Conservation (phyloP, 352 stramenopile genomes). For the Thraustotheca clavata region DNA sequence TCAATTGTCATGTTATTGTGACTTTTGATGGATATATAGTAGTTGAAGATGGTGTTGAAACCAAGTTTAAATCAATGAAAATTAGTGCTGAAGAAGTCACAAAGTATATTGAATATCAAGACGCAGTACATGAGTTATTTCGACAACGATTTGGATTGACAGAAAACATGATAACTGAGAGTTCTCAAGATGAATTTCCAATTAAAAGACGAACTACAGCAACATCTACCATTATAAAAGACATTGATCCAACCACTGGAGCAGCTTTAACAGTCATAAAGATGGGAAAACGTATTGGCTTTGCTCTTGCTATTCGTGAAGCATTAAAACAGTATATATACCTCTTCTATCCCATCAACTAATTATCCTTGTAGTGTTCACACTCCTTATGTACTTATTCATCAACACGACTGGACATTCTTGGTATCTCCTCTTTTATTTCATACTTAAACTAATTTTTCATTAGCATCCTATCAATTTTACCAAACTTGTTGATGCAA, state of each 20-base stretch:
- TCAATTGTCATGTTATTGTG: constrained; percentile 3
- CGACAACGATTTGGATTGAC: not conserved
- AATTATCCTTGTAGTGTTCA: not conserved
- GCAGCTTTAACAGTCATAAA: not conserved
- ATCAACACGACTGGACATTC: constrained; percentile 20
- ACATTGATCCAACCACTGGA: not conserved
- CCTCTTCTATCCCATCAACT: not conserved
- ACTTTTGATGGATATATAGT: constrained; percentile 12
- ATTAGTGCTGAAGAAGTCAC: constrained; percentile 9
- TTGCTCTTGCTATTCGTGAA: constrained; percentile 18
- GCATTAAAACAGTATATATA: constrained; percentile 10
- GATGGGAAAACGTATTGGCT: constrained; percentile 9
- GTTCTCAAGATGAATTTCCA: not conserved
- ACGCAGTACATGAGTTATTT: not conserved
- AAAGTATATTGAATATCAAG: constrained; percentile 14
- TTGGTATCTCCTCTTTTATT: not conserved
- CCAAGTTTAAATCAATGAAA: constrained; percentile 18
- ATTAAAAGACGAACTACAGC: not conserved
- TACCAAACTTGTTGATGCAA: not conserved
- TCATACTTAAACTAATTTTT: not conserved
- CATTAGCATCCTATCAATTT: constrained; percentile 5
- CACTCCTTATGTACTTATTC: constrained; percentile 15
- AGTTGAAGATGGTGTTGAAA: not conserved
- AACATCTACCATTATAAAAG: not conserved
- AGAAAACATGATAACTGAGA: not conserved